Conservation (phyloP, 805 yeast species). For the Metschnikowia peoriensis region DNA sequence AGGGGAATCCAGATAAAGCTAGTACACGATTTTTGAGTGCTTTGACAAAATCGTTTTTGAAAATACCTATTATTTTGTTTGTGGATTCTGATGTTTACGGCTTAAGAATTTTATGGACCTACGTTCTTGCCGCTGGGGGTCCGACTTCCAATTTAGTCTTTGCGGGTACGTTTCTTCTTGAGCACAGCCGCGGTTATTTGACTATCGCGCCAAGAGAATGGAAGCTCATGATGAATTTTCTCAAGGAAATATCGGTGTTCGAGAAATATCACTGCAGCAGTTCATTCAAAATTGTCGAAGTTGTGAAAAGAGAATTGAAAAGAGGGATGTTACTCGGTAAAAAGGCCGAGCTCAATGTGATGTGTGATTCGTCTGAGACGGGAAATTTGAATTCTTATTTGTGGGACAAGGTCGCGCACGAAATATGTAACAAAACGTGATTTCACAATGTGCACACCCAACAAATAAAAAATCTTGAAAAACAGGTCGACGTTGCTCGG, state of each 20-base stretch:
- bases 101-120: slow-evolving; percentile 16
- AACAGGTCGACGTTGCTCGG: slow-evolving; percentile 6
- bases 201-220: slow-evolving; percentile 15
- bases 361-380: slow-evolving; percentile 17
- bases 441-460: slow-evolving; percentile 13
- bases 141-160: slow-evolving; percentile 1
- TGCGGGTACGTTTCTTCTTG: slow-evolving; percentile 17
- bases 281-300: background rate
- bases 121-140: slow-evolving; percentile 5
- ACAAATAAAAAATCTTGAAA: slow-evolving; percentile 13
- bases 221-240: slow-evolving; percentile 11
- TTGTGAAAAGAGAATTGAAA: slow-evolving; percentile 47
- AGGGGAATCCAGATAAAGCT: slow-evolving; percentile 19
- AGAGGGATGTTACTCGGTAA: slow-evolving; percentile 48
- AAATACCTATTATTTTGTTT: slow-evolving; percentile 12
- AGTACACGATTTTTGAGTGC: slow-evolving; percentile 12
- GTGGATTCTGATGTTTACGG: slow-evolving; percentile 22
- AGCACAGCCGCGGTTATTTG: slow-evolving; percentile 14
- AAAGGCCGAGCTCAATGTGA: slow-evolving; percentile 59
- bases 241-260: slow-evolving; percentile 3
- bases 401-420: slow-evolving; percentile 14
- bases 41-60: slow-evolving; percentile 1
- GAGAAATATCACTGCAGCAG: background rate
- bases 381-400: slow-evolving; percentile 10
- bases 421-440: slow-evolving; percentile 17